Base-by-base conservation (phyloP, 2,329 filamentous ascomycete species). In the Rutstroemia sp. region DNA sequence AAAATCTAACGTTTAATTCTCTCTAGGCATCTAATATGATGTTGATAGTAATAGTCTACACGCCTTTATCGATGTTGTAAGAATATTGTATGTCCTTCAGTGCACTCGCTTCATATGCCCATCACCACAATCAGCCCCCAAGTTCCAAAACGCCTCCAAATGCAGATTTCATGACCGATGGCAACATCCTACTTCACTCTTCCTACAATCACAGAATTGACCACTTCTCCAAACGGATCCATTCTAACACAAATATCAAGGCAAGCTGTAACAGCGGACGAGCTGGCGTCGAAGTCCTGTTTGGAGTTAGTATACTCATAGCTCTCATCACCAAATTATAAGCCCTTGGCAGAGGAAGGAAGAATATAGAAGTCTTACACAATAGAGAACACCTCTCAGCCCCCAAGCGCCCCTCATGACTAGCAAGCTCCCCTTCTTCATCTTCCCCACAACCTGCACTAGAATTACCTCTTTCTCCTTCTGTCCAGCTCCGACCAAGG, bases 141-240 rank as follows among this genome's bases (percentile, higher is more conserved):
- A 34, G 4, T 34, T 34, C 30, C 30, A 34, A 34, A 34, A 34
- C 30, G 10, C 30, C 30, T 34, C 30, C 30, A 34, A 12, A 34
- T 34, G 3, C 30, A 34, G 9, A 10, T 34, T 34, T 12, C 4
- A 34, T 34, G 10, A 34, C 30, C 8, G 30, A 34, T 10, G 4
- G 30, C 3, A 12, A 14, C 10, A 10, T 34, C 30, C 30, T n/a
- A 55, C 30, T 23, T 65, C 3, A 67, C 66, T 17, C 57, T 60
- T 9, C 63, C 70, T 27, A 79, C 67, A 48, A 78, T 69, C 2
- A 78, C 72, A 6, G 75, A 78, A 59, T 80, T 80, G 3, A 80
- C 75, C 2, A 79, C 73, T 48, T 73, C 67, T 1, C 72, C 73
- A 63, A 74, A 76, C 1, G 78, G 78, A 63, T 79, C 76, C 39